These are phyloP conservation scores for Saksenaea oblongispora DNA, from an alignment of 371 early-diverging fungal genomes.

Conservation along the genomic window DNA sequence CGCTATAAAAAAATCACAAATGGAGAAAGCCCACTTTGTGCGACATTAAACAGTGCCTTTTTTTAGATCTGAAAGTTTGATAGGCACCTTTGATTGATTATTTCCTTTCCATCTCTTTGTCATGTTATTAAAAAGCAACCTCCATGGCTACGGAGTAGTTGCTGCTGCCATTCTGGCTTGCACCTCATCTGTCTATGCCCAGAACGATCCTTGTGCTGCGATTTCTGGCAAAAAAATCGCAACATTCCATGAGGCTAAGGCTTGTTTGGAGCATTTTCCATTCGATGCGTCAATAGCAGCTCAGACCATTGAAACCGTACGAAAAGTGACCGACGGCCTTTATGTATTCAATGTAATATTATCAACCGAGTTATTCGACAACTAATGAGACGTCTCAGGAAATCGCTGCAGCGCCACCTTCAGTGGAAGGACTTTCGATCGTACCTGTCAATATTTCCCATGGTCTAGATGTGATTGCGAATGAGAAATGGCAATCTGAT, in stretches of 20 bases:
- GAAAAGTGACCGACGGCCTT: slow-evolving; percentile 46
- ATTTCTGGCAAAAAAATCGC: slow-evolving; percentile 48
- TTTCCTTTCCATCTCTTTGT: too few relatives aligned
- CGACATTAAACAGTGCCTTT: too few relatives aligned
- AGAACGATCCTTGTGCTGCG: slow-evolving; percentile 42
- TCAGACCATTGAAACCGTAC: slow-evolving; percentile 46
- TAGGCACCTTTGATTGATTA: too few relatives aligned
- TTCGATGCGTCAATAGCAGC: slow-evolving; percentile 41
- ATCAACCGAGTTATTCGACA: neutral
- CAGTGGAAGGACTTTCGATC: slow-evolving; percentile 37
- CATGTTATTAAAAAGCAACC: too few relatives aligned
- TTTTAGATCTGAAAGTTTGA: too few relatives aligned
- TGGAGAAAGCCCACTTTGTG: too few relatives aligned
- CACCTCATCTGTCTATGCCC: slow-evolving; percentile 69
- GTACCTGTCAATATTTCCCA: slow-evolving; percentile 46
- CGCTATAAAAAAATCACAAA: too few relatives aligned
- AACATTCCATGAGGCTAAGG: slow-evolving; percentile 45
- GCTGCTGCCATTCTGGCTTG: slow-evolving; percentile 80
- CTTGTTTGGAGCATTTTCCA: slow-evolving; percentile 50
- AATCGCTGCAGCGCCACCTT: slow-evolving; percentile 46
- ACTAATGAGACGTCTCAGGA: slow-evolving; percentile 26
- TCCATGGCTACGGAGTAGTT: neutral
- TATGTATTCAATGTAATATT: slow-evolving; percentile 52
- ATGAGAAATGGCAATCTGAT: slow-evolving; percentile 47
- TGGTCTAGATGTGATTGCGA: slow-evolving; percentile 44